phyloP scores from a whole-genome alignment of 345 rosid genomes.

The Sisymbrium irio region DNA sequence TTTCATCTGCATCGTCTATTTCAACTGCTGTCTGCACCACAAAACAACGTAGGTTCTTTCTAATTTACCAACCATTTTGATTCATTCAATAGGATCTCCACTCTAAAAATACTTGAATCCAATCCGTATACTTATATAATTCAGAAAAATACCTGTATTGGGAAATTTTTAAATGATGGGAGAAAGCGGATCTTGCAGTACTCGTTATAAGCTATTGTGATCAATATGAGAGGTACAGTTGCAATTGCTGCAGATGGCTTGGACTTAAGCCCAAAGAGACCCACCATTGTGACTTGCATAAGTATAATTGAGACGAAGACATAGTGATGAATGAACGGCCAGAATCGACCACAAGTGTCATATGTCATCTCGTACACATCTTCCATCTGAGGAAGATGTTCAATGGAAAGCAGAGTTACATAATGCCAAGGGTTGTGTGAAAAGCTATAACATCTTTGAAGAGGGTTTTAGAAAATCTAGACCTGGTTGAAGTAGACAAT shows the following conservation, averaged over 20 bases:
- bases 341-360: constrained; percentile 74
- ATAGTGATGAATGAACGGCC: constrained; percentile 83
- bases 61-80: neutral
- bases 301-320: constrained; percentile 63
- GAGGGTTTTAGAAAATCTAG: neutral
- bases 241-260: constrained; percentile 82
- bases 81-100: too few species aligned
- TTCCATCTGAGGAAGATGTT: constrained; percentile 51
- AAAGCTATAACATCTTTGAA: neutral
- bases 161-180: constrained; percentile 56
- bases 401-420: neutral
- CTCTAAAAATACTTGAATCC: too few species aligned
- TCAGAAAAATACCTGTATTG: constrained; percentile 79
- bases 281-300: constrained; percentile 93
- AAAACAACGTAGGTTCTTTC: constrained; percentile 10
- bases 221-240: constrained; percentile 64
- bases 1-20: constrained; percentile 63
- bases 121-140: too few species aligned
- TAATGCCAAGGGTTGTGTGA: neutral
- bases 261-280: constrained; percentile 86
- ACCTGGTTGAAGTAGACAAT: constrained; percentile 84
- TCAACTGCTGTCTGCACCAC: constrained; percentile 61
- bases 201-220: constrained; percentile 72
- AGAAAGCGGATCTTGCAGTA: constrained; percentile 89
- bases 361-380: constrained; percentile 71